These are phyloP conservation scores for Neopestalotiopsis sp. DNA, from an alignment of 2,329 filamentous ascomycete species.

Conservation along the genomic window DNA sequence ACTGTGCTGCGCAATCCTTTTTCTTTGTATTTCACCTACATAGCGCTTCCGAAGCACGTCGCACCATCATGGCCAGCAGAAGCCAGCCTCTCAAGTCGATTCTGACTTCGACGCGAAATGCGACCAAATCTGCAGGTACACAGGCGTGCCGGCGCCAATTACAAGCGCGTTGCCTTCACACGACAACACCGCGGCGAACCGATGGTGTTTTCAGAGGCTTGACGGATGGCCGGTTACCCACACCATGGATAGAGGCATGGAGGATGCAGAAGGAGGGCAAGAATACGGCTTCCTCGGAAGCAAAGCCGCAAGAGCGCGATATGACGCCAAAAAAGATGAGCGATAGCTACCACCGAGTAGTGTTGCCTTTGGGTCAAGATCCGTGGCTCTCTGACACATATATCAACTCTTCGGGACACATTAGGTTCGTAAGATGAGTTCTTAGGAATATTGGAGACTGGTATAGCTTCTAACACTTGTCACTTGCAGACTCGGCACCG, in stretches of 20 bases:
- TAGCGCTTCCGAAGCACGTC: background rate
- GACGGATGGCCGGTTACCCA: conserved; percentile 43
- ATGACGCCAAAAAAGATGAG: conserved; percentile 72
- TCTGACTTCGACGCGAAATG: background rate
- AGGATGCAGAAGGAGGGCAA: conserved; percentile 55
- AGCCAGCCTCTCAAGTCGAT: background rate
- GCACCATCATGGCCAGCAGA: conserved; percentile 8
- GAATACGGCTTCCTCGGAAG: conserved; percentile 30
- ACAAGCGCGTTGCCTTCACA: conserved; percentile 29
- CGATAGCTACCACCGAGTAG: conserved; percentile 72
- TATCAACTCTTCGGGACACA: conserved; percentile 76
- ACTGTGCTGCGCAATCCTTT: background rate
- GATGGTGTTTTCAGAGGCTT: conserved; percentile 45
- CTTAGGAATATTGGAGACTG: background rate
- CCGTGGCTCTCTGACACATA: conserved; percentile 81
- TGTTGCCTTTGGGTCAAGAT: conserved; percentile 74
- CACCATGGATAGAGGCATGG: conserved; percentile 74
- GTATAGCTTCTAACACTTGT: background rate
- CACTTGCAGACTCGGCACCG: conserved; percentile 63
- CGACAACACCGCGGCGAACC: conserved; percentile 31
- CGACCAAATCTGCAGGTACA: background rate
- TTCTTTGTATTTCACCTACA: background rate
- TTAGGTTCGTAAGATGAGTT: conserved; percentile 54
- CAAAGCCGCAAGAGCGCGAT: conserved; percentile 51
- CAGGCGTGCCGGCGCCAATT: background rate